Percentiles rank a stretch among this genome's conserved stretches.
These are phyloP conservation scores for Candida oleophila DNA, from an alignment of 805 yeast species.

Conservation along the genomic window DNA sequence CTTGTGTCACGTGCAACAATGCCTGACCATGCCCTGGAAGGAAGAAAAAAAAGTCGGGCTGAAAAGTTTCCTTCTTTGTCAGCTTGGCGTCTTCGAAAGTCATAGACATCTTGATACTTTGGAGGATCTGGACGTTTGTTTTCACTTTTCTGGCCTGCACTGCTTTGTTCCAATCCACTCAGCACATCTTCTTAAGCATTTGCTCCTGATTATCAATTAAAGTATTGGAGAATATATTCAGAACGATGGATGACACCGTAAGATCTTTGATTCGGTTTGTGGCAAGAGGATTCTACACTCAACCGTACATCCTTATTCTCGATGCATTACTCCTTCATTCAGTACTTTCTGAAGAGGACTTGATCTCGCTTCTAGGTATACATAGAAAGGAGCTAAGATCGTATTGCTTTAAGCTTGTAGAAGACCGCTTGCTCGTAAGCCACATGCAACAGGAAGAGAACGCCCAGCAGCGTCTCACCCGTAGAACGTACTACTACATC, in stretches of 20 bases:
- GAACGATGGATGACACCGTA: slow-evolving; percentile 42
- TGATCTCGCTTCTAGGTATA: slow-evolving; percentile 75
- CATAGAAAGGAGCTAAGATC: slow-evolving; percentile 85
- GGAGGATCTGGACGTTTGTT: no score
- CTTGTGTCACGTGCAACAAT: no score
- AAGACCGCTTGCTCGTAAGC: slow-evolving; percentile 73
- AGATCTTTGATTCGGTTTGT: slow-evolving; percentile 70
- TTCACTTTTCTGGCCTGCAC: no score
- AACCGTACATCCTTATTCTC: slow-evolving; percentile 76
- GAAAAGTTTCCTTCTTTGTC: no score
- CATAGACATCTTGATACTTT: no score
- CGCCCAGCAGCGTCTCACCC: slow-evolving; percentile 62
- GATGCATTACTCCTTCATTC: slow-evolving; percentile 88
- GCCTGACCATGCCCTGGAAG: no score
- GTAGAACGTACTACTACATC: slow-evolving; percentile 80
- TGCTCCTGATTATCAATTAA: no score
- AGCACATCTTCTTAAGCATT: no score
- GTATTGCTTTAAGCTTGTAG: slow-evolving; percentile 74
- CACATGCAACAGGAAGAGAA: slow-evolving; percentile 62
- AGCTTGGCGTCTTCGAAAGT: no score
- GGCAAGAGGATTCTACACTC: slow-evolving; percentile 82
- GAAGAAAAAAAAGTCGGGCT: no score
- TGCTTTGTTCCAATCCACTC: no score
- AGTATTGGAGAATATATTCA: background rate
- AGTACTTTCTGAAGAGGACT: slow-evolving; percentile 89